Base-by-base conservation (phyloP, 2,329 filamentous ascomycete species). In the Metarhizium brunneum region DNA sequence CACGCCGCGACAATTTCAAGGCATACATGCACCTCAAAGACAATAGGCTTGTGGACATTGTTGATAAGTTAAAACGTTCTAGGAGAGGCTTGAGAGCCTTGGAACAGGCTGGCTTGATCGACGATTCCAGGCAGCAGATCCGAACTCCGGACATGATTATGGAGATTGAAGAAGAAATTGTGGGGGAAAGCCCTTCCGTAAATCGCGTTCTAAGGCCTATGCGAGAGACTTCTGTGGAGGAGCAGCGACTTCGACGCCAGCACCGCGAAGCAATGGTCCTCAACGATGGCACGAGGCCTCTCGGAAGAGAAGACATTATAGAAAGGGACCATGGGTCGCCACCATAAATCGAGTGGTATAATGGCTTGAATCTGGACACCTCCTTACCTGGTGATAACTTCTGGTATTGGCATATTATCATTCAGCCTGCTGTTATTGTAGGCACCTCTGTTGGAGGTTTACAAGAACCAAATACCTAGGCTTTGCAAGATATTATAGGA, bases 231-330 rank as follows among this genome's bases (percentile, higher is more conserved):
- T 83, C 76, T 57, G 75, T 71, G 6, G 84, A 84, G 65, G 88
- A 92, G 68, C 85, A 88, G 64, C 81, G 86, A 54, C 76, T 92
- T 58, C 77, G 90, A 57, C 80, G 91, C 60, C 80, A 89, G 52
- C 81, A 92, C 65, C 80, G 91, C 61, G 90, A 96, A 73, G 91
- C 90, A 4, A 92, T 96, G 82, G 91, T 96, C 20, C 75, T 96
- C 56, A 92, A 91, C 64, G 90, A 95, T 64, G 88, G 89, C n/a
- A 89, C 83, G 25, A 79, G 86, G 36, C 87, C 88, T 1, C 69
- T 95, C 48, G 84, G 81, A 4, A 81, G 84, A 59, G 83, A 83
- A 48, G 88, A 95, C 66, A 95, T 96, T 40, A 89, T 92, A 54
- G 86, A 94, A 68, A 74, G 82, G 58, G 79, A 77, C 42, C 73